phyloP scores from a whole-genome alignment of 2,329 filamentous ascomycete species.

The Lecanosticta acicola region DNA sequence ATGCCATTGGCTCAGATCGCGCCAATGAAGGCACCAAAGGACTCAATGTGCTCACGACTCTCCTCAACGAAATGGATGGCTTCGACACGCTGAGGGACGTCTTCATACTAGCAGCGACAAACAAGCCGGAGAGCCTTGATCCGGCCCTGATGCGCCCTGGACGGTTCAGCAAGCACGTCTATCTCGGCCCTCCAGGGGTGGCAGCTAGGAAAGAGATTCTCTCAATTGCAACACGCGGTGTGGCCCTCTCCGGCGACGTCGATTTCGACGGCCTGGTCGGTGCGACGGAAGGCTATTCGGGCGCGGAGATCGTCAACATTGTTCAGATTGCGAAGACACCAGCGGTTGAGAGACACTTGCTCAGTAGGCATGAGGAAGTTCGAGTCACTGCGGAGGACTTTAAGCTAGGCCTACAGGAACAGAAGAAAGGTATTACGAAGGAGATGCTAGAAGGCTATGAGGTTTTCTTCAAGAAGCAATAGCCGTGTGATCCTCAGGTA shows the following conservation, averaged over 20 bases:
- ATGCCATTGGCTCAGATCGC: conserved; percentile 65
- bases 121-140: conserved; percentile 80
- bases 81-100: conserved; percentile 81
- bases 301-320: conserved; percentile 70
- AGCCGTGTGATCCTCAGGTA: too few relatives aligned
- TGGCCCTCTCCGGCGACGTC: conserved; percentile 58
- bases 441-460: conserved; percentile 56
- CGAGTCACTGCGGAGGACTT: conserved; percentile 41
- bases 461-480: conserved; percentile 37
- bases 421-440: conserved; percentile 55
- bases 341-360: conserved; percentile 9
- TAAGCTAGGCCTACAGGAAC: conserved; percentile 35
- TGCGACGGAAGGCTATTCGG: conserved; percentile 70
- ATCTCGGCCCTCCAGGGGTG: conserved; percentile 74
- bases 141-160: conserved; percentile 79
- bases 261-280: conserved; percentile 59
- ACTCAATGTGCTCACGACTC: conserved; percentile 79
- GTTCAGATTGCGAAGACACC: conserved; percentile 36
- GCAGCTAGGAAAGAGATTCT: conserved; percentile 73
- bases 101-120: conserved; percentile 83
- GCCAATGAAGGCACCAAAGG: conserved; percentile 47
- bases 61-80: conserved; percentile 93
- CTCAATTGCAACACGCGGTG: conserved; percentile 57
- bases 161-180: conserved; percentile 76
- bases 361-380: conserved; percentile 33